Conservation (phyloP, 164 flowering plant species). For the Buxus sempervirens region DNA sequence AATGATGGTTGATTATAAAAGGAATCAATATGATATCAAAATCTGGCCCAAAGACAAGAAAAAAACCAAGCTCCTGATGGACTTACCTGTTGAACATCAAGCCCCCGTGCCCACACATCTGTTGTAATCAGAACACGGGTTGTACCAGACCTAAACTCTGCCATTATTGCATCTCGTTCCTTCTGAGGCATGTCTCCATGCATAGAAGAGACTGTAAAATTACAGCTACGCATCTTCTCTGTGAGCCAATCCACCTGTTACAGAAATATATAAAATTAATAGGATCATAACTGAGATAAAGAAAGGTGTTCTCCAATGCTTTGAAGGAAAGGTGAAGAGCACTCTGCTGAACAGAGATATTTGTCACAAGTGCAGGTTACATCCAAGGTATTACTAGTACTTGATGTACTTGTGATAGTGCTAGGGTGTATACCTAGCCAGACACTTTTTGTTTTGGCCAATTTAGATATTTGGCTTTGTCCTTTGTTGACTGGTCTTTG, state of each 20-base stretch:
- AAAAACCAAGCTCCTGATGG: not conserved
- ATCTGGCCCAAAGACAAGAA: not conserved
- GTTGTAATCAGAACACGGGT: constrained; percentile 92
- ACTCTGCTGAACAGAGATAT: too few species aligned
- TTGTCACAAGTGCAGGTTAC: too few species aligned
- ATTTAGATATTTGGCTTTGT: too few species aligned
- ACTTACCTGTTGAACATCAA: constrained; percentile 96
- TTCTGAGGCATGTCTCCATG: constrained; percentile 99
- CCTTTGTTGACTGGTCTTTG: too few species aligned
- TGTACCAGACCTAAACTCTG: constrained; percentile 65
- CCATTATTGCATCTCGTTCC: constrained; percentile 94
- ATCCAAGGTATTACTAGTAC: too few species aligned
- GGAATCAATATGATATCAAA: not conserved
- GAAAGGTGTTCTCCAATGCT: too few species aligned
- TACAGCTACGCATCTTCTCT: constrained; percentile 71
- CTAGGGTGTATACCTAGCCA: too few species aligned
- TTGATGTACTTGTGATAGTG: too few species aligned
- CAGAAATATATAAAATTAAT: not conserved
- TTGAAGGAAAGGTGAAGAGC: too few species aligned
- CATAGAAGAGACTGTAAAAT: constrained; percentile 91
- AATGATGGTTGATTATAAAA: not conserved
- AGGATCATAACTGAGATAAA: not conserved
- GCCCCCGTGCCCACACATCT: constrained; percentile 97
- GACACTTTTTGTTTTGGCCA: too few species aligned
- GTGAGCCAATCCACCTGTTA: constrained; percentile 83